Evolutionary conservation across 1,139 yeast genomes (phyloP).

Genomic region (Hemisphaericaspora xylofermentans): DNA sequence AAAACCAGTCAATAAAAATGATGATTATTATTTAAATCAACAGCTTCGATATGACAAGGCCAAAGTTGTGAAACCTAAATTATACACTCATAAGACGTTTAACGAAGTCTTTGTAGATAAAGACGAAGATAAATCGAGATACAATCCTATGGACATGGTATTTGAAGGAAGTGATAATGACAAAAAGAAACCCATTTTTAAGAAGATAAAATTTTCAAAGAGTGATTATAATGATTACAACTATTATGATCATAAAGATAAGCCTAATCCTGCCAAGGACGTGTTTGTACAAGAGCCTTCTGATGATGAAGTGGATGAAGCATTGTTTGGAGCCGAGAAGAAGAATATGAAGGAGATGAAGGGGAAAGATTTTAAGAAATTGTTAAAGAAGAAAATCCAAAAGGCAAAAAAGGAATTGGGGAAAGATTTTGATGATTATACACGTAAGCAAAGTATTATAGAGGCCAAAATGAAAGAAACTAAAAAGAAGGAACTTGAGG

Average conservation of each 20-base stretch:
- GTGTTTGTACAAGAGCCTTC: conserved; percentile 15
- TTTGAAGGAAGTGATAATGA: conserved; percentile 34
- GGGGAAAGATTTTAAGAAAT: conserved; percentile 22
- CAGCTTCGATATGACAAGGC: conserved; percentile 37
- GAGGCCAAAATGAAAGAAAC: conserved; percentile 18
- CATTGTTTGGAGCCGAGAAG: conserved; percentile 9
- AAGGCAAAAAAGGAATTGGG: conserved; percentile 33
- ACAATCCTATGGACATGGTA: conserved; percentile 45
- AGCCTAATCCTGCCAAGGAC: conserved; percentile 9
- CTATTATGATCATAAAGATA: conserved; percentile 28
- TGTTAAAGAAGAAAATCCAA: conserved; percentile 26
- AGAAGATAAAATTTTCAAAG: conserved; percentile 29
- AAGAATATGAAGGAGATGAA: conserved; percentile 10
- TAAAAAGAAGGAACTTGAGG: conserved; percentile 12
- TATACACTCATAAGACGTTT: conserved; percentile 44
- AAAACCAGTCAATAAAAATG: conserved; percentile 14
- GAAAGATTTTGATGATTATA: conserved; percentile 28
- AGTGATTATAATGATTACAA: conserved; percentile 38
- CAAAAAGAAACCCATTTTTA: conserved; percentile 24
- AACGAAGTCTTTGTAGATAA: conserved; percentile 38
- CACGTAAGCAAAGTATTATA: conserved; percentile 24
- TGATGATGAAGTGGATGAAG: conserved; percentile 21
- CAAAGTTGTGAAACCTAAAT: conserved; percentile 30
- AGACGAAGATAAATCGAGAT: conserved; percentile 29
- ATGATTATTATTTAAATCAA: conserved; percentile 41